Base-by-base conservation (phyloP, 2,329 filamentous ascomycete genomes). In the Curvularia verruculosa region DNA sequence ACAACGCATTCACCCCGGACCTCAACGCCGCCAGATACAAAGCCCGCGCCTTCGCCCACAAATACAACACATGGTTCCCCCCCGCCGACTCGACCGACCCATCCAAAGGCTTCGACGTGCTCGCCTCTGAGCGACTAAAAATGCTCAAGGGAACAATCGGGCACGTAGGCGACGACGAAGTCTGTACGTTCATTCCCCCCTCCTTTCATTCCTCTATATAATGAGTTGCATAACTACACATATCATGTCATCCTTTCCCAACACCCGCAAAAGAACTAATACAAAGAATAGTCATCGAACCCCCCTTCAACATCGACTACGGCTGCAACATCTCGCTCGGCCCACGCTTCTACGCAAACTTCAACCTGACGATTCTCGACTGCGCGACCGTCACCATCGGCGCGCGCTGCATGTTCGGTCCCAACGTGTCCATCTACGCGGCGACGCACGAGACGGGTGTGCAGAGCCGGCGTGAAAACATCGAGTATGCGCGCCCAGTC, bases 281-380 rank as follows among this genome's bases (percentile, higher is more conserved):
- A n/a, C n/a, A n/a, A n/a, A n/a, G n/a, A n/a, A n/a, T n/a, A n/a
- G n/a, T 83, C 60, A 82, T 89, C 34, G 87, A 89, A 64, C 83
- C 86, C 0, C 86, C 87, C 0, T 78, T 90, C 54, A 80, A 78
- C 37, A 79, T 88, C 31, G 87, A 89, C 69, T 89, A 89, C 56
- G 87, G 87, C 1, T 85, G 84, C 70, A 90, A 89, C 65, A 83
- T 89, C 60, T 80, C 77, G 5, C 78, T 89, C 0, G 87, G 87
- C 7, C 78, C 84, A 40, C 78, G 81, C n/a, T 88, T 88, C 68
- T 90, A 89, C 65, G 80, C 85, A 43, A 87, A 87, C 64, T 86
- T 85, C 71, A 83, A 83, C 46, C 59, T 81, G 4, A 81, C 80
- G 0, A 81, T 85, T 26, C 69, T 85, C 9, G 83, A 85, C 63